These are phyloP conservation scores for Scheffersomyces stambukii DNA, from an alignment of 1,139 yeast species.

Conservation along the genomic window DNA sequence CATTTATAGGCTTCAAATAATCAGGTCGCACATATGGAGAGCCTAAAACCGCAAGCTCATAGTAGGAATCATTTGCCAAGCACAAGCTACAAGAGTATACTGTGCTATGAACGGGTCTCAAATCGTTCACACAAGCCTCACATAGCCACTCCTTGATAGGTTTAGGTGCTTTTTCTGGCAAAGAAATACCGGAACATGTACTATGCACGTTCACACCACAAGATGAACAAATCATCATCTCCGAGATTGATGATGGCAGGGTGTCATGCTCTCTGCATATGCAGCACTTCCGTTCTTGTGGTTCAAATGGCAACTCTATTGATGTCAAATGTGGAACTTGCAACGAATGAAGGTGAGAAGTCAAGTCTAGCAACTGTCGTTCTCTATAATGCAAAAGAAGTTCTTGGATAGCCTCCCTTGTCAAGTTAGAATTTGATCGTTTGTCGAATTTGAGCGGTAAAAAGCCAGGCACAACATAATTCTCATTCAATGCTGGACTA, in stretches of 20 bases:
- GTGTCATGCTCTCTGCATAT: slow-evolving; percentile 50
- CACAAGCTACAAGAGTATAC: slow-evolving; percentile 68
- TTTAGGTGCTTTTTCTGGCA: slow-evolving; percentile 17
- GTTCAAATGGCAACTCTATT: slow-evolving; percentile 8
- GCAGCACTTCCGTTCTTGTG: slow-evolving; percentile 42
- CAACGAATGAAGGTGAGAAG: slow-evolving; percentile 3
- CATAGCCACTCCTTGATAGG: slow-evolving; percentile 65
- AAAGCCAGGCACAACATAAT: slow-evolving; percentile 18
- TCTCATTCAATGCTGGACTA: slow-evolving; percentile 15
- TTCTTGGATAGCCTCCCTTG: slow-evolving; percentile 3
- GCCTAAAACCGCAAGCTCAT: slow-evolving; percentile 43
- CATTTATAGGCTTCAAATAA: slow-evolving; percentile 66
- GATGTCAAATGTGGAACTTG: slow-evolving; percentile 9
- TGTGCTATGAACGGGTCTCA: slow-evolving; percentile 55
- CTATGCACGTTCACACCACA: slow-evolving; percentile 76
- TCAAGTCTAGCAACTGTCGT: slow-evolving; percentile 16
- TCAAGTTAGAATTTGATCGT: slow-evolving; percentile 8
- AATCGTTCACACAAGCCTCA: slow-evolving; percentile 73
- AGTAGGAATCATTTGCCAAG: slow-evolving; percentile 47
- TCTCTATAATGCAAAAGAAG: slow-evolving; percentile 13
- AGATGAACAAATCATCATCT: slow-evolving; percentile 52
- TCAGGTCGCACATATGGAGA: slow-evolving; percentile 48
- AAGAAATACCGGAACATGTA: slow-evolving; percentile 59
- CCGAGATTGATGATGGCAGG: slow-evolving; percentile 13
- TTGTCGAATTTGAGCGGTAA: slow-evolving; percentile 10